phyloP scores from a whole-genome alignment of 2,329 filamentous ascomycete species.

The Scolecobasidium constrictum region DNA sequence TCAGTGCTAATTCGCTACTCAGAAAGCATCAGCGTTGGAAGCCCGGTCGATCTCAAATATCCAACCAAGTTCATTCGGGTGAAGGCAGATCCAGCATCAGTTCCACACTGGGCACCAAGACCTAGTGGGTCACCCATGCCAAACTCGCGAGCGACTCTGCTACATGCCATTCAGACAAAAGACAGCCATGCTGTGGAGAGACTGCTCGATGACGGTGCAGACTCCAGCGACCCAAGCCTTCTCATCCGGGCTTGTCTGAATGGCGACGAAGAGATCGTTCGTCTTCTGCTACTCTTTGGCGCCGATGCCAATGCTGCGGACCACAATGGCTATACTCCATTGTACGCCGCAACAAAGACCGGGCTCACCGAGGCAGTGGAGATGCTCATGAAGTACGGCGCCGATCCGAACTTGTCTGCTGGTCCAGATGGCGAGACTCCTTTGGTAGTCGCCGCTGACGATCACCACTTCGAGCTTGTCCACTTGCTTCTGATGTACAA shows the following conservation, averaged over 20 bases:
- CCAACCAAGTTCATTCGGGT: constrained; percentile 36
- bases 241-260: constrained; percentile 43
- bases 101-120: constrained; percentile 42
- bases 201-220: constrained; percentile 46
- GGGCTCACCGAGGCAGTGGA: constrained; percentile 30
- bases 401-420: constrained; percentile 43
- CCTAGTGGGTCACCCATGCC: background rate
- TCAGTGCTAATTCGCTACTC: no score
- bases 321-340: constrained; percentile 38
- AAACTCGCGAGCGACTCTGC: background rate
- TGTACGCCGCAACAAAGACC: constrained; percentile 28
- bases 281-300: constrained; percentile 46
- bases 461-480: constrained; percentile 45
- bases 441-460: constrained; percentile 38
- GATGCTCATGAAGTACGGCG: constrained; percentile 53
- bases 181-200: constrained; percentile 39
- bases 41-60: constrained; percentile 19
- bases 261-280: constrained; percentile 43
- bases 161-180: background rate
- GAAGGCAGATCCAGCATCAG: constrained; percentile 26
- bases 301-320: constrained; percentile 45
- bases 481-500: constrained; percentile 53
- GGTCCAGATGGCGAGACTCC: constrained; percentile 45
- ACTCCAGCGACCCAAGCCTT: constrained; percentile 31
- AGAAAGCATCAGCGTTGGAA: no score